These are phyloP conservation scores for Aurinia saxatilis DNA, from an alignment of 345 rosid genomes.

Conservation along the genomic window DNA sequence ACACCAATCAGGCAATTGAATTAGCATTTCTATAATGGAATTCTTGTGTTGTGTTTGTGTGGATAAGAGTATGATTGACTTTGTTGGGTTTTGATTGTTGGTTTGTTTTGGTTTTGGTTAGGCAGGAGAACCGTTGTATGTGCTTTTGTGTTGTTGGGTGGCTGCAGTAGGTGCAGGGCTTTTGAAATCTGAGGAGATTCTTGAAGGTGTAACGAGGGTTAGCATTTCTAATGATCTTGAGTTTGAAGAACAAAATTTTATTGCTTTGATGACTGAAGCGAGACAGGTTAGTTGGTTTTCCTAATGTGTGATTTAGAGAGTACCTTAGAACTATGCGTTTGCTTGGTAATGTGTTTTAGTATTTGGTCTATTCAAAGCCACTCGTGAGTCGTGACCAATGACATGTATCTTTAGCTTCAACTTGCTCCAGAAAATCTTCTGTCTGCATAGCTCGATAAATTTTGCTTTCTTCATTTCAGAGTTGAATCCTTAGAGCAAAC, in stretches of 20 bases:
- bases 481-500: too few species aligned
- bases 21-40: too few species aligned
- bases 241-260: slow-evolving; percentile 83
- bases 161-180: slow-evolving; percentile 97
- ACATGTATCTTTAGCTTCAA: too few species aligned
- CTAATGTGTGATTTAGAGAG: not conserved
- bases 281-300: slow-evolving; percentile 46
- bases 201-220: slow-evolving; percentile 77
- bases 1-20: too few species aligned
- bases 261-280: slow-evolving; percentile 76
- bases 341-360: too few species aligned
- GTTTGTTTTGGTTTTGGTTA: slow-evolving; percentile 26
- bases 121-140: slow-evolving; percentile 94
- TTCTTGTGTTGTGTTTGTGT: too few species aligned
- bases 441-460: not conserved
- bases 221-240: slow-evolving; percentile 77
- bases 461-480: not conserved
- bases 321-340: not conserved
- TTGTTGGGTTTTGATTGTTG: too few species aligned
- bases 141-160: slow-evolving; percentile 85
- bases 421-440: too few species aligned
- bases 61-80: too few species aligned
- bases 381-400: too few species aligned
- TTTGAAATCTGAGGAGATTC: slow-evolving; percentile 84
- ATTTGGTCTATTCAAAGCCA: too few species aligned